These are phyloP conservation scores for Vigna reflexopilosa DNA, from an alignment of 306 rosid species.

Conservation along the genomic window DNA sequence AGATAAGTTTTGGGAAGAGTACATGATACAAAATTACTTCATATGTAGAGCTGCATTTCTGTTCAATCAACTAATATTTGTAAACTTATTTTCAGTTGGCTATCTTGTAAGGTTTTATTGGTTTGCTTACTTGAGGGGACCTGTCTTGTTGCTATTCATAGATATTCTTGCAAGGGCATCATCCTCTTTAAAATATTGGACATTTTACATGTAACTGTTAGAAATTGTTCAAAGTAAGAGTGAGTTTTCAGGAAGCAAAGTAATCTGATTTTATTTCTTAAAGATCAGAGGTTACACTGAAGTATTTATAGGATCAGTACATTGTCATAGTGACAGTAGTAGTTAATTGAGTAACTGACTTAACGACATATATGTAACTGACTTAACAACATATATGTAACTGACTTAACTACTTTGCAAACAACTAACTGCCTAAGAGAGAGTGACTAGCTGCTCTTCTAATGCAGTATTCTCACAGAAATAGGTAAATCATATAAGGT, in stretches of 20 bases:
- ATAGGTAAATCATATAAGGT: not conserved
- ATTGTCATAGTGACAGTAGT: not conserved
- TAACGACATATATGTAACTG: too few species aligned
- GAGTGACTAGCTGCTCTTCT: too few species aligned
- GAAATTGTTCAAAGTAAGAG: not conserved
- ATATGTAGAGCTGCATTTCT: not conserved
- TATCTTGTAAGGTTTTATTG: not conserved
- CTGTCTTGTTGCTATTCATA: not conserved
- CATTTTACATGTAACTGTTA: not conserved
- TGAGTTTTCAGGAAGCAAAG: not conserved
- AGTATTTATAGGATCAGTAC: not conserved
- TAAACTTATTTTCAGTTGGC: not conserved
- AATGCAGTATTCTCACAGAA: not conserved
- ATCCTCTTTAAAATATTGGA: not conserved
- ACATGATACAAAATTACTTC: not conserved
- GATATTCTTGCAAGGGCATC: constrained; percentile 1
- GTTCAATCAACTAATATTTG: not conserved
- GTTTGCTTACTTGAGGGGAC: not conserved
- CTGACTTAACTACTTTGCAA: too few species aligned
- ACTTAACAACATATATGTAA: too few species aligned
- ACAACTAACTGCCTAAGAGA: too few species aligned
- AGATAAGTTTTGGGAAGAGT: not conserved
- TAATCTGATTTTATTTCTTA: not conserved
- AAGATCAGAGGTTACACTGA: not conserved
- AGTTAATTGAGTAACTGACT: too few species aligned